Evolutionary conservation across 257 asterid genomes (phyloP).

Genomic region (Lavandula angustifolia): DNA sequence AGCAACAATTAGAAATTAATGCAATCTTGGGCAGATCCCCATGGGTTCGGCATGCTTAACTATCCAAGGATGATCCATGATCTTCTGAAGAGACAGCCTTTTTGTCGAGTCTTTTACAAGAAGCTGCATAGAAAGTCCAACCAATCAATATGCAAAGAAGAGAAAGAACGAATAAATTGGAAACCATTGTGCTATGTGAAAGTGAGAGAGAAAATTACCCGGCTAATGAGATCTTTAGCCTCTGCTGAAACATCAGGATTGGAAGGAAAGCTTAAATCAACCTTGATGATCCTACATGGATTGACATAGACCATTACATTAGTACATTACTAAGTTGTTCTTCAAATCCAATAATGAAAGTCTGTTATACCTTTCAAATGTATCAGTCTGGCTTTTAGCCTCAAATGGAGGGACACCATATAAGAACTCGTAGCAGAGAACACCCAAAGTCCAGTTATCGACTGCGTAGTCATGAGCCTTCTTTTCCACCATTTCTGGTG

Average conservation of each 20-base stretch:
- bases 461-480: conserved; percentile 88
- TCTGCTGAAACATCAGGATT: conserved; percentile 57
- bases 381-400: conserved; percentile 78
- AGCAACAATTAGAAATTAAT: too few species aligned
- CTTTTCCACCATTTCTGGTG: conserved; percentile 97
- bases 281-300: conserved; percentile 67
- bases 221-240: conserved; percentile 78
- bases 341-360: background rate
- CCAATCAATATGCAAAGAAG: conserved; percentile 7
- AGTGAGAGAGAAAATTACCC: conserved; percentile 42
- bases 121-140: conserved; percentile 57
- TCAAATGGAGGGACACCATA: conserved; percentile 93
- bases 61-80: conserved; percentile 88
- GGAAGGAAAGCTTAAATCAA: conserved; percentile 88
- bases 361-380: conserved; percentile 65
- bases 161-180: background rate
- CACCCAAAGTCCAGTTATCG: conserved; percentile 91
- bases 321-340: conserved; percentile 9
- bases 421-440: conserved; percentile 84
- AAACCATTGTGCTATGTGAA: background rate
- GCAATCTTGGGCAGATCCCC: conserved; percentile 47
- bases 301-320: background rate
- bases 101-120: conserved; percentile 86
- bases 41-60: conserved; percentile 53
- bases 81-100: conserved; percentile 77